Evolutionary conservation across 441 rosid genomes (phyloP), one percentile per base, ranked within the genome.

Genomic region (Pelargonium myrrhifolium): DNA sequence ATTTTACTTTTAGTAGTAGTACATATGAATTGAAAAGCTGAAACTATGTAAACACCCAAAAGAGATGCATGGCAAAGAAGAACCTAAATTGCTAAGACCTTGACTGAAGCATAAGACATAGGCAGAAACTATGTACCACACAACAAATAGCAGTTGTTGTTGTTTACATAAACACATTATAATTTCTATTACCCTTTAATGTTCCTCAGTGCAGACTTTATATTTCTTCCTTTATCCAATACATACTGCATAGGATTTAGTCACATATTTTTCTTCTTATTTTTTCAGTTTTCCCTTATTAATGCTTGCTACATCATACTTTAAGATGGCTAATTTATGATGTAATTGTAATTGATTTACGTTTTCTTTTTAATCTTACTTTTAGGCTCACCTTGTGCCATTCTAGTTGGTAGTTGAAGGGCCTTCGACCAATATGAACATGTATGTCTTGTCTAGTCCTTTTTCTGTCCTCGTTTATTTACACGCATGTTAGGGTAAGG

Each of bases 371-470:
- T n/a, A 55, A 18, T 18, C 21, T 55, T 55, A 55, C 9, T 55
- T 10, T 17, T 18, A 55, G 60, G 60, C 21, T 18, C 60, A 55
- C 4, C 26, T 55, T 55, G 26, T 55, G 60, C 3, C 60, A 2
- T 55, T 55, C 20, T 55, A 24, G 11, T 47, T 47, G 55, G 20
- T 51, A 15, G 58, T 87, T 77, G 84, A 87, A 18, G 87, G 85
- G 55, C 73, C 85, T 77, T 70, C 83, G n/a, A 76, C 70, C 68
- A 59, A 72, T 6, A 7, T 72, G 18, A 80, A 86, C 79, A 86
- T 85, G 97, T 89, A 83, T 70, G 73, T 71, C 45, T 43, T 61
- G 42, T 68, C 47, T 56, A 39, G 47, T 20, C 20, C 64, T 21
- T 35, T 77, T 58, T 56, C 17, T 28, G 21, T 49, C 6, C 20